Evolutionary conservation across 257 asterid genomes (phyloP), one percentile per base, ranked within the genome.

Genomic region (Orobanche coerulescens): DNA sequence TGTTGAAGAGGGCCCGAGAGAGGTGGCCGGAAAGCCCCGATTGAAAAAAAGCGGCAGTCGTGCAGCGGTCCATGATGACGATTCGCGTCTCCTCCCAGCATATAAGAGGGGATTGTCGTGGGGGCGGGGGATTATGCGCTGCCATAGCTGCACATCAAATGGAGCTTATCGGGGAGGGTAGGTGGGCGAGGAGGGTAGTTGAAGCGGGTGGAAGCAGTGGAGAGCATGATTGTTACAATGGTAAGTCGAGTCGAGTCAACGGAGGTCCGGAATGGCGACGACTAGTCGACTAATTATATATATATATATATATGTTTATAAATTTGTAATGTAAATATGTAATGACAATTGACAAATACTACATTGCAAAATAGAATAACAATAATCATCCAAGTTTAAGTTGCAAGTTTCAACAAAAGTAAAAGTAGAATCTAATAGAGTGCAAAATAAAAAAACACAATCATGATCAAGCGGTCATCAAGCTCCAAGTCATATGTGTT

Each of bases 131-230:
- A 88, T 77, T 40, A 91, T 82, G 78, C 79, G 19, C 97, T 95
- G 57, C 89, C 91, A 63, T 85, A 83, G 83, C 97, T 91, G 76
- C 95, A 88, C 95, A 91, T 80, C n/a, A 91, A 78, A 2, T 94
- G 95, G 77, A 88, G 75, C 57, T 85, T 91, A 23, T 74, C 43
- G 42, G 81, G 65, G 42, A 70, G 25, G 11, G 72, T 47, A 50
- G 91, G 82, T 0, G 80, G 80, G 15, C 62, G 77, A 8, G 73
- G 75, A 12, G 71, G 0, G 60, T 23, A 48, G 72, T 0, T 67
- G 77, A 7, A 64, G 78, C 60, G 48, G 84, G 77, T 8, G 81
- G 78, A 62, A 80, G 68, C 1, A n/a, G n/a, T n/a, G n/a, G n/a
- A n/a, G n/a, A n/a, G n/a, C n/a, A n/a, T n/a, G n/a, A n/a, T n/a